Base-by-base conservation (phyloP, 179 eudicot genomes). In the Silene vulgaris region DNA sequence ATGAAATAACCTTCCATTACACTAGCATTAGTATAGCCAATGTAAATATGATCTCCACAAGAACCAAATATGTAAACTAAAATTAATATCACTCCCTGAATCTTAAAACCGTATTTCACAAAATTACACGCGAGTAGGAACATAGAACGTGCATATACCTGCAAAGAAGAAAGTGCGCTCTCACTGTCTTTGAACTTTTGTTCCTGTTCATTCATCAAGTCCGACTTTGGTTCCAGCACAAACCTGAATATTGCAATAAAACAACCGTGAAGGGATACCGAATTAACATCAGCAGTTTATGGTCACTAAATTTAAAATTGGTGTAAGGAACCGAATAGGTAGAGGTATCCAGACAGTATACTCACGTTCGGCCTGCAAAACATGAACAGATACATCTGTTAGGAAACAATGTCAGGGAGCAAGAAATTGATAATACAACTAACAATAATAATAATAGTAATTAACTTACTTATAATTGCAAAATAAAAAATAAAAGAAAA, bases 311-410 rank as follows among this genome's bases (percentile, higher is more conserved):
- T 32, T 79, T 74, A 65, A 72, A 69, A 43, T 20, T 59, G 50
- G 71, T 1, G 30, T 16, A 76, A 69, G 72, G 16, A 74, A 69
- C 76, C 76, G 70, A 67, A 74, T 14, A 73, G 59, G 56, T 66
- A 28, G 57, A 54, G 48, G 57, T 45, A 54, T 56, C 66, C 71
- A 11, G 37, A 74, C 3, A 63, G 62, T 50, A 71, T 83, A 90
- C 97, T 90, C 93, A 92, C 96, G 91, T 90, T 92, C 91, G 81
- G 75, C 97, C 97, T 92, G 91, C 87, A 89, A 88, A 83, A 83
- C 74, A 80, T 65, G 71, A 50, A n/a, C 63, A 69, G 29, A 78
- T 75, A 26, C 56, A 37, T 65, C 28, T 79, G 4, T 77, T 54
- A 80, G 84, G 64, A 26, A 2, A 71, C 0, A 20, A 35, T 69